phyloP scores from a whole-genome alignment of 306 rosid species.

The Lathyrus tuberosus region DNA sequence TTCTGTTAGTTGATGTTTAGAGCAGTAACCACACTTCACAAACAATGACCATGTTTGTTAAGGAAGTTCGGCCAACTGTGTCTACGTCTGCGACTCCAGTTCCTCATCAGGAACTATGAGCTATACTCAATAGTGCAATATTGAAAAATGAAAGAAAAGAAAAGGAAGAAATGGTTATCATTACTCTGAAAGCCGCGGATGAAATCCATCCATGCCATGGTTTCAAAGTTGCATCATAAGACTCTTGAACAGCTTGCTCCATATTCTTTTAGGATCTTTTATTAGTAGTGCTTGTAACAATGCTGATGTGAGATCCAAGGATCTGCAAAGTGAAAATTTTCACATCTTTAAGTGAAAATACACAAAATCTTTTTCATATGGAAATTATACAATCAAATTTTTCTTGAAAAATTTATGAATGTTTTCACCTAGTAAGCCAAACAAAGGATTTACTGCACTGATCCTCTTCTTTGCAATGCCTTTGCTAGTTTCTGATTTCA shows the following conservation, averaged over 20 bases:
- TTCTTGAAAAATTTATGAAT: not conserved
- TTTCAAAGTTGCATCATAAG: conserved; percentile 66
- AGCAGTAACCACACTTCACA: not conserved
- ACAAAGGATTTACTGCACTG: conserved; percentile 75
- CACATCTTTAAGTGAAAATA: conserved; percentile 30
- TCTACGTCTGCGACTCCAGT: not conserved
- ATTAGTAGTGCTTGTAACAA: conserved; percentile 55
- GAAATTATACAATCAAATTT: no score
- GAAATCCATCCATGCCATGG: conserved; percentile 99
- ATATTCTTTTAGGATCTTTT: conserved; percentile 59
- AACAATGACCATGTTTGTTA: not conserved
- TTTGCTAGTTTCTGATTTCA: conserved; percentile 66
- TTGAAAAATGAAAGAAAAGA: conserved; percentile 18
- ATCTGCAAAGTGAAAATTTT: conserved; percentile 50
- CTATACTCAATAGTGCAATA: not conserved
- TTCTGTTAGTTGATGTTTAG: conserved; percentile 29
- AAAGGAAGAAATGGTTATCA: not conserved
- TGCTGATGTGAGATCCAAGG: conserved; percentile 70
- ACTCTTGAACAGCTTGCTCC: conserved; percentile 78
- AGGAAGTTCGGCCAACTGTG: not conserved
- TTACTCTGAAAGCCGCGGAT: conserved; percentile 87
- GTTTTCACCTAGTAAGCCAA: conserved; percentile 82
- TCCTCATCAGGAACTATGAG: not conserved
- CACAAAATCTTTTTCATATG: not conserved
- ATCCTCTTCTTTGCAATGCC: conserved; percentile 55